Conservation (phyloP, 179 eudicot genomes). For the Pouteria campechiana region DNA sequence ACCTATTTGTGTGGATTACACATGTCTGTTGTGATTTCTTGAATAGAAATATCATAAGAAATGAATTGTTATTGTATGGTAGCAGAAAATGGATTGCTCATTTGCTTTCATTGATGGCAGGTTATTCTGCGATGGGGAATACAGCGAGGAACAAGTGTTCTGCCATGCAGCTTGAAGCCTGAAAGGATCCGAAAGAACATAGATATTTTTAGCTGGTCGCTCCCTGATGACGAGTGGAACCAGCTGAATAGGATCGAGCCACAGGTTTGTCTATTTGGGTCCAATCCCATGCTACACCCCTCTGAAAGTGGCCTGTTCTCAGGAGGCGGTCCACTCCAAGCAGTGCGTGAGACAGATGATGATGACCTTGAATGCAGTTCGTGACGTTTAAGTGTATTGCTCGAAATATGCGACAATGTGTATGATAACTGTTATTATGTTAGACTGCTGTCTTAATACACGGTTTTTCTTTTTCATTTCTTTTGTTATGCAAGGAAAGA, state of each 20-base stretch:
- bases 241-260: conserved; percentile 26
- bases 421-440: no score
- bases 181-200: conserved; percentile 20
- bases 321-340: conserved; percentile 25
- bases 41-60: no score
- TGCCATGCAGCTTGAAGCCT: conserved; percentile 21
- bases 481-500: no score
- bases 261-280: conserved; percentile 23
- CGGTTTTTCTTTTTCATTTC: no score
- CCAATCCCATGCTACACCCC: conserved; percentile 4
- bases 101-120: conserved; percentile 4
- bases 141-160: conserved; percentile 24
- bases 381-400: no score
- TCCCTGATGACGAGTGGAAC: conserved; percentile 12
- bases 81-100: no score
- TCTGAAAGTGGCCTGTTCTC: conserved; percentile 9
- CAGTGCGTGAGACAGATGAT: conserved; percentile 23
- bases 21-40: no score
- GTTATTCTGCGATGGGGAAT: conserved; percentile 25
- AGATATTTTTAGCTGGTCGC: conserved; percentile 23
- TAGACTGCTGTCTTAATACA: no score
- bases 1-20: no score
- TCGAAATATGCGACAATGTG: no score
- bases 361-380: no score
- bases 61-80: no score